Conservation (phyloP, 2,329 filamentous ascomycete species). For the Fusarium sp. region DNA sequence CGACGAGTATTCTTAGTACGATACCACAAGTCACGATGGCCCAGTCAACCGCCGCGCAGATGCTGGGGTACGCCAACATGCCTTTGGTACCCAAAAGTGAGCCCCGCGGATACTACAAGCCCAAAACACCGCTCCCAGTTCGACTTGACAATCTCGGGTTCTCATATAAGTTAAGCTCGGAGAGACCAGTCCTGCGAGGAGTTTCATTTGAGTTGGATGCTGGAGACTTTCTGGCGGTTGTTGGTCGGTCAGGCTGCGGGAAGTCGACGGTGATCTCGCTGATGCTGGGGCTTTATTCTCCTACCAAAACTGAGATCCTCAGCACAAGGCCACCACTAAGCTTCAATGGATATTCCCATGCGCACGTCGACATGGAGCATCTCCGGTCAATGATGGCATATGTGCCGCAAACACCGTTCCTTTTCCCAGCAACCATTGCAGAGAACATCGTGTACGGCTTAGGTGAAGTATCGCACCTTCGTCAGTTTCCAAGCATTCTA, state of each 20-base stretch:
- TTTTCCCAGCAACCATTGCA: constrained; percentile 81
- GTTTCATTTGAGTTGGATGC: constrained; percentile 72
- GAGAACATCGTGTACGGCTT: constrained; percentile 88
- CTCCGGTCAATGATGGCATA: constrained; percentile 71
- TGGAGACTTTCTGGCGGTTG: constrained; percentile 77
- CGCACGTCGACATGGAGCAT: constrained; percentile 65
- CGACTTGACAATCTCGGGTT: constrained; percentile 68
- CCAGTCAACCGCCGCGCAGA: constrained; percentile 74
- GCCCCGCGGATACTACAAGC: constrained; percentile 53
- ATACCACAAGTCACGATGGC: constrained; percentile 84
- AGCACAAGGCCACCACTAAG: constrained; percentile 54
- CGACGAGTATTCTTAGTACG: constrained; percentile 73
- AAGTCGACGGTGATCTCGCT: constrained; percentile 86
- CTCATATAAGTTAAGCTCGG: constrained; percentile 70
- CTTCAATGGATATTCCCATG: constrained; percentile 67
- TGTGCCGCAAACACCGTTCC: constrained; percentile 74
- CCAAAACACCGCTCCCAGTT: constrained; percentile 54
- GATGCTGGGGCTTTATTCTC: constrained; percentile 74
- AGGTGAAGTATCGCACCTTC: constrained; percentile 60
- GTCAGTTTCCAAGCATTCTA: constrained; percentile 55
- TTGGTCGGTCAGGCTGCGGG: constrained; percentile 86
- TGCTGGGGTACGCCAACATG: constrained; percentile 75
- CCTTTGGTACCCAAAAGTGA: constrained; percentile 66
- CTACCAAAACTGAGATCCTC: constrained; percentile 30
- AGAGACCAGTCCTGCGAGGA: constrained; percentile 64